Evolutionary conservation across 2,329 filamentous ascomycete species (phyloP), one percentile per base, ranked within the genome.

Genomic region (Xylaria digitata): DNA sequence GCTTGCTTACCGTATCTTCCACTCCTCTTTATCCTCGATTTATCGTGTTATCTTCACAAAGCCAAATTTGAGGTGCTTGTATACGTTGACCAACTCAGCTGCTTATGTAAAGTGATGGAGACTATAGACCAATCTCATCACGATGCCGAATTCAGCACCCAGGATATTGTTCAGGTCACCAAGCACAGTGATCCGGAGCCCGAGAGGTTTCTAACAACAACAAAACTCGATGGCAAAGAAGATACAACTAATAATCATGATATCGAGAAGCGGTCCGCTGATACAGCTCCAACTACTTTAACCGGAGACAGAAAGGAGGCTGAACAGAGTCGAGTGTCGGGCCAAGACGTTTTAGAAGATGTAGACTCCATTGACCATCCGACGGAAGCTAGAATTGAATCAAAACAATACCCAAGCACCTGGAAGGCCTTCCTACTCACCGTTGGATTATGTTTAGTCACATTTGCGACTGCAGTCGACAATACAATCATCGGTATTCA

Each of bases 391-490:
- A 30, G 13, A 9, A 26, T 37, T n/a, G 56, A 49, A 48, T 9
- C 30, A 59, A 40, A 1, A 23, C n/a, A 61, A 48, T 61, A 45
- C 49, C 58, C 58, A 21, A 53, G 58, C 40, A 53, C 48, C 15
- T 61, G 45, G 61, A 49, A 21, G n/a, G 61, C 61, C 21, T 40
- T 37, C 5, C 37, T 63, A 17, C 46, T 63, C 37, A 63, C 61
- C 11, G 9, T 57, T 50, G 61, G 61, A 4, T 26, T 63, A 32
- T 63, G 61, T 42, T 43, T 63, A 19, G 61, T 63, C 9, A 63
- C 61, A 15, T 63, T 63, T 21, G 53, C 61, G 15, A 63, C 61
- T 13, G 61, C 61, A 6, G 53, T 63, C 15, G 61, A 63, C 54
- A 63, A 63, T 37, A 63, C 61, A 26, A 63, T 63, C n/a, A 40